phyloP scores from a whole-genome alignment of 495 filamentous ascomycete genomes.

The Lasiosphaeriaceae sp. region DNA sequence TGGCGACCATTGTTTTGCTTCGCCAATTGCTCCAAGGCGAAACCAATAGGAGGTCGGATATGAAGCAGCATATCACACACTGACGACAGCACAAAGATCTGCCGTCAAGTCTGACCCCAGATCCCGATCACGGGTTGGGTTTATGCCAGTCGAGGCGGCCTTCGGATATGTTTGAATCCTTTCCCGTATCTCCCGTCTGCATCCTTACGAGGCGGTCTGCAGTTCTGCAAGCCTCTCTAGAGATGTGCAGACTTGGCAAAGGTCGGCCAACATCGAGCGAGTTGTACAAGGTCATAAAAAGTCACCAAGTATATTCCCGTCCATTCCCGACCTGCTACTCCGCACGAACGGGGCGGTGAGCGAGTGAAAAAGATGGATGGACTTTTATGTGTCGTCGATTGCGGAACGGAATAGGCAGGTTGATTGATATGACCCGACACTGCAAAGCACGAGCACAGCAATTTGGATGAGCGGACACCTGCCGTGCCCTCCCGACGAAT shows the following conservation, averaged over 20 bases:
- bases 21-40: no score
- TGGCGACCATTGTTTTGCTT: no score
- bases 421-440: neutral
- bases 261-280: neutral
- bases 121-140: neutral
- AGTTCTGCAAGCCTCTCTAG: neutral
- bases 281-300: neutral
- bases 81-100: no score
- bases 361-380: neutral
- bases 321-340: neutral
- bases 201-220: slow-evolving; percentile 9
- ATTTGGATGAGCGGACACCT: neutral
- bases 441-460: neutral
- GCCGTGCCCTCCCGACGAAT: neutral
- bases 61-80: neutral
- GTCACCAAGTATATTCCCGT: neutral
- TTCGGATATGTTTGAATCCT: neutral
- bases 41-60: no score
- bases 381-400: neutral
- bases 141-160: neutral
- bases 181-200: slow-evolving; percentile 11
- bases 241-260: neutral
- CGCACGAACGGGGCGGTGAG: neutral
- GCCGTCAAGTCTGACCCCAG: neutral
- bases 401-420: slow-evolving; percentile 1